These are phyloP conservation scores for Gonium pectorale DNA, from an alignment of 139 green algal species.

Conservation along the genomic window DNA sequence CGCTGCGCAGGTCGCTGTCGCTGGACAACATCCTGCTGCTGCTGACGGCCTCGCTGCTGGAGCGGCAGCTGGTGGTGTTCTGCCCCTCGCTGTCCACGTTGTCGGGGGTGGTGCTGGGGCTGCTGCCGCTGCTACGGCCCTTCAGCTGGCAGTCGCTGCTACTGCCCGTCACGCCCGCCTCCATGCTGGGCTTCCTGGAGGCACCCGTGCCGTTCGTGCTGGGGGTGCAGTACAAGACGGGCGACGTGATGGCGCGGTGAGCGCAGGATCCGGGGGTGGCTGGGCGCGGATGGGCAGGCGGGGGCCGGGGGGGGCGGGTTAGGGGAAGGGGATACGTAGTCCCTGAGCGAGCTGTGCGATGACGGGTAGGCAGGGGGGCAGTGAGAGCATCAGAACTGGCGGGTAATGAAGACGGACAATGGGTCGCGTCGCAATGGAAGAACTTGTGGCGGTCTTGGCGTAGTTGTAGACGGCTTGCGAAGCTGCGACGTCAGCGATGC, in stretches of 20 bases:
- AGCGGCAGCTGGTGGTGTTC: constrained; percentile 93
- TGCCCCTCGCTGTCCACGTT: constrained; percentile 87
- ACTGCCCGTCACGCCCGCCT: constrained; percentile 83
- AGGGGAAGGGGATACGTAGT: background rate
- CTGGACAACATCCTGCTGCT: constrained; percentile 87
- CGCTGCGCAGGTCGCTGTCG: constrained; percentile 65
- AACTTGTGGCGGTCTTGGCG: too few relatives aligned
- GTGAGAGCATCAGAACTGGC: too few relatives aligned
- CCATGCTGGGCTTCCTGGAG: constrained; percentile 76
- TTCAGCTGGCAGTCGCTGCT: constrained; percentile 91
- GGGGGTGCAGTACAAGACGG: constrained; percentile 91
- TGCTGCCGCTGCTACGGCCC: constrained; percentile 88
- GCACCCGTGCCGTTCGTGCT: constrained; percentile 89
- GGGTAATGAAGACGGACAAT: too few relatives aligned
- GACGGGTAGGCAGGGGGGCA: too few relatives aligned
- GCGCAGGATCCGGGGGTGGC: too few relatives aligned
- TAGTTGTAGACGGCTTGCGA: too few relatives aligned
- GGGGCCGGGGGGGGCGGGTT: too few relatives aligned
- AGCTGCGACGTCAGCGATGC: too few relatives aligned
- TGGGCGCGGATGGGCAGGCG: too few relatives aligned
- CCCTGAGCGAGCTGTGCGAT: too few relatives aligned
- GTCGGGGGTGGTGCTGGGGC: constrained; percentile 71
- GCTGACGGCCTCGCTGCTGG: constrained; percentile 84
- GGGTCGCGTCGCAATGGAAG: too few relatives aligned
- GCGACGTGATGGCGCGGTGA: constrained; percentile 75